Percentiles rank a stretch among this genome's conserved stretches.
These are phyloP conservation scores for Fusarium albosuccineum DNA, from an alignment of 2,329 filamentous ascomycete species.

Conservation along the genomic window DNA sequence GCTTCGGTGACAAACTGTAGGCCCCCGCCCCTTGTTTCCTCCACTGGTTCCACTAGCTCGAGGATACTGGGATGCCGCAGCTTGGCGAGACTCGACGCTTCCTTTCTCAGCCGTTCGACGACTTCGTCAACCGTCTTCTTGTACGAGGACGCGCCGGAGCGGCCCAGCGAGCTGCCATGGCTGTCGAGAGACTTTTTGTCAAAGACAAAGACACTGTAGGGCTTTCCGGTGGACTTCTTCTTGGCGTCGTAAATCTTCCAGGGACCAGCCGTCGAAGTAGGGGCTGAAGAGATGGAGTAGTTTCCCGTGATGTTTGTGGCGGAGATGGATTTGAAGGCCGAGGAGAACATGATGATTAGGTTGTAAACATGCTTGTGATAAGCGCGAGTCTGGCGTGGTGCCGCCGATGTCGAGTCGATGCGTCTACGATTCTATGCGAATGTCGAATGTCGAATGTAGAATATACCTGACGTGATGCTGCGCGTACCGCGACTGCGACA, in stretches of 20 bases:
- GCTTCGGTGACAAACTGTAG: conserved; percentile 96
- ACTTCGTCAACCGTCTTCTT: conserved; percentile 91
- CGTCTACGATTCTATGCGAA: too few species aligned
- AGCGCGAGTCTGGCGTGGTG: too few species aligned
- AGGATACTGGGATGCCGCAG: conserved; percentile 92
- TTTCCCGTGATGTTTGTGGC: conserved; percentile 91
- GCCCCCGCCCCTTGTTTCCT: conserved; percentile 91
- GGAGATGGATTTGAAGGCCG: conserved; percentile 91
- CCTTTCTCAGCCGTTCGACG: conserved; percentile 89
- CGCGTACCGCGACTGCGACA: too few species aligned
- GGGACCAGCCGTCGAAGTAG: conserved; percentile 85
- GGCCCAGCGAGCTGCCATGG: conserved; percentile 54
- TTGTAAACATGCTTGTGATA: too few species aligned
- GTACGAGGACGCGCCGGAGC: conserved; percentile 70
- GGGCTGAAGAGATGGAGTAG: conserved; percentile 83
- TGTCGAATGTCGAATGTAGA: too few species aligned
- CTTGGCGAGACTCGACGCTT: conserved; percentile 88
- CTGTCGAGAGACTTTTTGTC: conserved; percentile 88
- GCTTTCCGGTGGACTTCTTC: conserved; percentile 92
- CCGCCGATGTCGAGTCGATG: too few species aligned
- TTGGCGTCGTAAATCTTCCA: conserved; percentile 99
- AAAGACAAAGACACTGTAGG: conserved; percentile 93
- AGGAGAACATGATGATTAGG: conserved; percentile 81
- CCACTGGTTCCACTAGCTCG: conserved; percentile 93
- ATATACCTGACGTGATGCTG: conserved; percentile 19